These are phyloP conservation scores for Nitzschia sp. DNA, from an alignment of 108 stramenopile species.

Conservation along the genomic window DNA sequence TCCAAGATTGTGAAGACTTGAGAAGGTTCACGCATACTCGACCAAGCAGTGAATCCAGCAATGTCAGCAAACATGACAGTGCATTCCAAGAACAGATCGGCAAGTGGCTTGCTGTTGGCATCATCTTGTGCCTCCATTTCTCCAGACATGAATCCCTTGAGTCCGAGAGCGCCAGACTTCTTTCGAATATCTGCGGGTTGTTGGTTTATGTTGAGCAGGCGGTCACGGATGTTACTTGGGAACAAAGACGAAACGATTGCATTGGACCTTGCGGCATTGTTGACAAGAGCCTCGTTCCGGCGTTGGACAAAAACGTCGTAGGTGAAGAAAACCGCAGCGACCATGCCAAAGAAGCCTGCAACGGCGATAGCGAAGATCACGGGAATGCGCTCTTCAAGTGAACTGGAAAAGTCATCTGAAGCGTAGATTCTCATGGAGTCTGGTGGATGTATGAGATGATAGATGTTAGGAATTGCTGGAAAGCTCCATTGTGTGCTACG, in stretches of 20 bases:
- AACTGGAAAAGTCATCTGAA: constrained; percentile 1
- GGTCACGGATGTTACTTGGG: too few relatives aligned
- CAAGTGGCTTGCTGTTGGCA: constrained; percentile 23
- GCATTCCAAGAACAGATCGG: constrained; percentile 40
- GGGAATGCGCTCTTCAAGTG: constrained; percentile 4
- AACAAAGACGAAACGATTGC: too few relatives aligned
- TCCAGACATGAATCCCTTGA: too few relatives aligned
- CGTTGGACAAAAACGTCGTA: constrained; percentile 21
- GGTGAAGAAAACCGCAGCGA: constrained; percentile 10
- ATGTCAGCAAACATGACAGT: too few relatives aligned
- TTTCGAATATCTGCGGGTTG: background rate
- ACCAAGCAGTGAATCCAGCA: constrained; percentile 38
- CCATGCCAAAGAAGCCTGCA: constrained; percentile 41
- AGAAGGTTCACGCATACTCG: constrained; percentile 36
- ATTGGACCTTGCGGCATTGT: too few relatives aligned
- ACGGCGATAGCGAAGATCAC: constrained; percentile 35
- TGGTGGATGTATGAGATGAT: too few relatives aligned
- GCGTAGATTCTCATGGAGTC: constrained; percentile 9
- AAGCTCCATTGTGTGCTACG: too few relatives aligned
- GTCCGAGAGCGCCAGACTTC: background rate
- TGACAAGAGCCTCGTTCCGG: background rate
- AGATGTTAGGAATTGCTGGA: too few relatives aligned
- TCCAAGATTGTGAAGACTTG: constrained; percentile 41
- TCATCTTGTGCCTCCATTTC: too few relatives aligned
- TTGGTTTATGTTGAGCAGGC: too few relatives aligned